Conservation (phyloP, 2,329 filamentous ascomycete species). For the Pseudohalonectria lignicola region DNA sequence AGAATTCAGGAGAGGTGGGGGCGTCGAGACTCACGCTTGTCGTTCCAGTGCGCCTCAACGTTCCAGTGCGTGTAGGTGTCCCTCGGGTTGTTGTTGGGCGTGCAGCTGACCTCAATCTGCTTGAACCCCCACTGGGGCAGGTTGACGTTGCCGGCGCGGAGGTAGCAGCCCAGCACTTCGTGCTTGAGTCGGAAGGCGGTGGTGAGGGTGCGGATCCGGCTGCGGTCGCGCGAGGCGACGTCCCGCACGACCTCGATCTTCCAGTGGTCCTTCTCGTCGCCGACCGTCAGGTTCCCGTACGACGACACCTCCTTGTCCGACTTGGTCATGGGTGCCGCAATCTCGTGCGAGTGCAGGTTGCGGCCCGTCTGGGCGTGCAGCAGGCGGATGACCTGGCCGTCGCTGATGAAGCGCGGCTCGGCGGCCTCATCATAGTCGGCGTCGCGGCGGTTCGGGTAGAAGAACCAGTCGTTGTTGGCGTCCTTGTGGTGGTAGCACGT, state of each 20-base stretch:
- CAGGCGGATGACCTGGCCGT: conserved; percentile 70
- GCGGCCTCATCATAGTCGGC: conserved; percentile 60
- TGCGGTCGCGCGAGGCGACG: conserved; percentile 75
- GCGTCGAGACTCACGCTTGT: conserved; percentile 55
- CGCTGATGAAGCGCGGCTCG: conserved; percentile 64
- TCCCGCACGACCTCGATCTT: conserved; percentile 84
- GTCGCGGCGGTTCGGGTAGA: conserved; percentile 83
- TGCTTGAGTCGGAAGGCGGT: conserved; percentile 87
- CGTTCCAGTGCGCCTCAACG: conserved; percentile 88
- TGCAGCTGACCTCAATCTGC: conserved; percentile 95
- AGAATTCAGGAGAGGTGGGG: not conserved
- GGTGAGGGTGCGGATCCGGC: conserved; percentile 79
- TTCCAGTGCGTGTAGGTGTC: conserved; percentile 99
- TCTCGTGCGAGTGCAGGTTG: conserved; percentile 90
- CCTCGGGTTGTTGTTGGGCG: conserved; percentile 81
- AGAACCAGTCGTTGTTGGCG: conserved; percentile 99
- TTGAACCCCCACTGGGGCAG: conserved; percentile 99
- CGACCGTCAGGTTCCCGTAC: conserved; percentile 91
- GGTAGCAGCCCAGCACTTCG: conserved; percentile 74
- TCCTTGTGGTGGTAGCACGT: conserved; percentile 99
- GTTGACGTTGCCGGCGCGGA: conserved; percentile 91
- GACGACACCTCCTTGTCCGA: conserved; percentile 84
- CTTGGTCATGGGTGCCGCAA: conserved; percentile 83
- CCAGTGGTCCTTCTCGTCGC: conserved; percentile 98
- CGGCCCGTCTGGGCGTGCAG: conserved; percentile 93